Base-by-base conservation (phyloP, 2,329 filamentous ascomycete genomes). In the Dactylellina parvicollis region DNA sequence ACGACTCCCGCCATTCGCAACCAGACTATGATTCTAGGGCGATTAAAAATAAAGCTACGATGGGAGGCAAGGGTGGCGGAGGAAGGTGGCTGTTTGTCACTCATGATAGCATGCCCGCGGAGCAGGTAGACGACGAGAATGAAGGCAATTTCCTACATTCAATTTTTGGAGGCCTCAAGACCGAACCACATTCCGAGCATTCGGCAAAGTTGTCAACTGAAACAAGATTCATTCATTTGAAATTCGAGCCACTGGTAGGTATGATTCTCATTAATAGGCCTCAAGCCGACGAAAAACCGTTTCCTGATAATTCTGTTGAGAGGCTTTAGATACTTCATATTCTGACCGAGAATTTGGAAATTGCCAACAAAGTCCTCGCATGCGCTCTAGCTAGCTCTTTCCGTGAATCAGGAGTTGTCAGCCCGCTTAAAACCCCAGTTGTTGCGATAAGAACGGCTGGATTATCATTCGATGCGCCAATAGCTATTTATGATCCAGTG, bases 181-280 rank as follows among this genome's bases (percentile, higher is more conserved):
- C 26, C 75, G 75, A 47, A 72, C 60, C 32, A 56, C 64, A 8
- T 67, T 69, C 2, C 74, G 72, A 36, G 54, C 54, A 30, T 30
- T 42, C 38, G 16, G 24, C 34, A 16, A 78, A 12, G 77, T 77
- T 61, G 70, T 79, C 75, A 61, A 78, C 76, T 56, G 79, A 79
- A 64, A 80, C 81, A 77, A 83, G 86, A 78, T 81, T 86, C 80
- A 85, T 96, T 55, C 92, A 94, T 80, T 91, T 96, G 82, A 95
- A 96, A 81, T 97, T 96, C 79, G 93, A 97, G 80, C 92, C 93
- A 3, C 92, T 97, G 92, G 93, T 96, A 85, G 79, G 18, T 16
- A 16, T 40, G 24, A 16, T 46, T 20, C 14, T 20, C 12, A 40
- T 4, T 22, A 9, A 22, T 42, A 24, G 26, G 14, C 12, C 40